Conservation (phyloP, 148 eudicot genomes). For the Chenopodium berlandieri region DNA sequence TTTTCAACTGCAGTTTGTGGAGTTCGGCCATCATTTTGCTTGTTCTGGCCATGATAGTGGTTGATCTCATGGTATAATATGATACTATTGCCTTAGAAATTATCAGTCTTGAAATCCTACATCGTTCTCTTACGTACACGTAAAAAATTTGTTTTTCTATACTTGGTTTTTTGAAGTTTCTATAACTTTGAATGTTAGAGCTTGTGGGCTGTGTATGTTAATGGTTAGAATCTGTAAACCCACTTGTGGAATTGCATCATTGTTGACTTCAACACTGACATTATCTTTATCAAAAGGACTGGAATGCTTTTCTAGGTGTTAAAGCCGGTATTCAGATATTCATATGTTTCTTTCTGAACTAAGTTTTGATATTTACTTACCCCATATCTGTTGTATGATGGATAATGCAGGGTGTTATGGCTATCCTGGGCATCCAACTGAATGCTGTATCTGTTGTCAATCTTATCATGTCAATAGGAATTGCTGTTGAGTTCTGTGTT, state of each 20-base stretch:
- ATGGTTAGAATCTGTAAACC: neutral
- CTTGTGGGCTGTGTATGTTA: neutral
- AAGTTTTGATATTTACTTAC: conserved; percentile 4
- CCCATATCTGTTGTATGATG: conserved; percentile 14
- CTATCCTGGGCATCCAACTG: conserved; percentile 77
- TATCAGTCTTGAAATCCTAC: neutral
- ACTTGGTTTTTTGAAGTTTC: neutral
- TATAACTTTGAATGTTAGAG: neutral
- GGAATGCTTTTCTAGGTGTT: neutral
- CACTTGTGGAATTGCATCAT: too few species aligned
- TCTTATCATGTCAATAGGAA: conserved; percentile 95
- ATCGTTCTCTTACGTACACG: neutral
- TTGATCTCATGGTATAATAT: conserved; percentile 58
- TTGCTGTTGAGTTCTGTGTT: conserved; percentile 95
- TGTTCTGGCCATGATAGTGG: conserved; percentile 64
- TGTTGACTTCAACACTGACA: neutral
- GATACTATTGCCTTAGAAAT: neutral
- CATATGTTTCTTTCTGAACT: neutral
- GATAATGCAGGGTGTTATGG: conserved; percentile 89
- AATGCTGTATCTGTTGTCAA: conserved; percentile 94
- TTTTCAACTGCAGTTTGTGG: conserved; percentile 54
- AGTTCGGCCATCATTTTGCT: conserved; percentile 60
- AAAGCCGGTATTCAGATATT: neutral
- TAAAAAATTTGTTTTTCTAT: neutral
- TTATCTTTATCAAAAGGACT: neutral